phyloP scores from a whole-genome alignment of 2,329 filamentous ascomycete species.

The Talaromyces sp. region DNA sequence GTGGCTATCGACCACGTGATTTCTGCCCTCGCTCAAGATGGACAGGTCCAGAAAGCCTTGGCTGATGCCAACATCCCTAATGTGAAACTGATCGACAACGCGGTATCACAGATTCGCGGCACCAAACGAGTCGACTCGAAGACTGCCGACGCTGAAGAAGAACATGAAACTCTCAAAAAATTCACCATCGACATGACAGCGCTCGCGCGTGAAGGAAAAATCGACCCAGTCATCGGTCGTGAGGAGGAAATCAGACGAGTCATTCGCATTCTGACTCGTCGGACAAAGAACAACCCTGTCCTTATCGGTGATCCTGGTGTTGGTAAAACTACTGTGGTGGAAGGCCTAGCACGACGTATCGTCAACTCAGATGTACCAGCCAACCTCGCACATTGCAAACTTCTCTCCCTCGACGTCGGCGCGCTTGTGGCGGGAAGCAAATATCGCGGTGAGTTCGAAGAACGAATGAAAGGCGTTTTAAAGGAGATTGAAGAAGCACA shows the following conservation, averaged over 20 bases:
- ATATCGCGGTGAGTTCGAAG: slow-evolving; percentile 96
- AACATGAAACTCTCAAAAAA: slow-evolving; percentile 93
- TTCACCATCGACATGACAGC: slow-evolving; percentile 99
- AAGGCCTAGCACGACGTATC: slow-evolving; percentile 90
- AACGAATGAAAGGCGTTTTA: slow-evolving; percentile 97
- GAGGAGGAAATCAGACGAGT: slow-evolving; percentile 94
- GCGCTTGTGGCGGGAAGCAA: slow-evolving; percentile 95
- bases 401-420: slow-evolving; percentile 92
- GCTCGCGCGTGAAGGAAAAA: slow-evolving; percentile 93
- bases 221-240: slow-evolving; percentile 93
- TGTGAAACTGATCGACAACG: slow-evolving; percentile 79
- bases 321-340: slow-evolving; percentile 95
- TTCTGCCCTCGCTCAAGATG: slow-evolving; percentile 74
- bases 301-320: slow-evolving; percentile 97
- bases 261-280: slow-evolving; percentile 81
- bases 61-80: slow-evolving; percentile 89
- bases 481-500: slow-evolving; percentile 95
- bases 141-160: slow-evolving; percentile 84
- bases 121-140: slow-evolving; percentile 93
- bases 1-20: slow-evolving; percentile 96
- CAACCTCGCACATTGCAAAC: slow-evolving; percentile 86
- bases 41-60: slow-evolving; percentile 65
- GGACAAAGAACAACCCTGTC: slow-evolving; percentile 98
- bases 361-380: slow-evolving; percentile 96
- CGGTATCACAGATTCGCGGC: slow-evolving; percentile 86